These are phyloP conservation scores for Aphanomyces astaci DNA, from an alignment of 352 stramenopile genomes.

Conservation along the genomic window DNA sequence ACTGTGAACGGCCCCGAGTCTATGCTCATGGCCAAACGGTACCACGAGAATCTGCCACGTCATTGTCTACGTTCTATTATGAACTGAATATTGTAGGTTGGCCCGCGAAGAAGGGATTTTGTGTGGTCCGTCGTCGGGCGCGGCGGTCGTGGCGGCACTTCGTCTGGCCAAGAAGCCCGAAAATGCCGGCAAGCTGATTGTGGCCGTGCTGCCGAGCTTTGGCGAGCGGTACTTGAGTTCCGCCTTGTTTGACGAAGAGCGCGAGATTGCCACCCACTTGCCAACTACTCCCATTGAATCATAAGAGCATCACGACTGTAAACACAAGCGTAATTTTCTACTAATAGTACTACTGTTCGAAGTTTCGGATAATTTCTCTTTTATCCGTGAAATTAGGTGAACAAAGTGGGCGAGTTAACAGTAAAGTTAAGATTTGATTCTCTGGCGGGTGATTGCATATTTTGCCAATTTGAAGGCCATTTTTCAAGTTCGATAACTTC, in stretches of 20 bases:
- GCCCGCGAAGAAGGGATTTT: slow-evolving; percentile 81
- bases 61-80: neutral
- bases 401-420: no score
- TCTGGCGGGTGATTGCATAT: no score
- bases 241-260: slow-evolving; percentile 68
- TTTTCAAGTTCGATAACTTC: no score
- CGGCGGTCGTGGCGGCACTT: slow-evolving; percentile 76
- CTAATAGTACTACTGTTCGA: no score
- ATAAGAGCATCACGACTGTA: no score
- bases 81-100: slow-evolving; percentile 25
- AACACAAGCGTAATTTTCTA: no score
- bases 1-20: slow-evolving; percentile 69
- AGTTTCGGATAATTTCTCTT: no score
- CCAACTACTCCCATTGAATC: slow-evolving; percentile 31
- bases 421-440: no score
- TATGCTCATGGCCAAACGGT: slow-evolving; percentile 80
- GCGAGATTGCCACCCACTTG: slow-evolving; percentile 59
- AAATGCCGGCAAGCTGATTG: slow-evolving; percentile 81
- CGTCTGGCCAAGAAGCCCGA: slow-evolving; percentile 73
- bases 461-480: no score
- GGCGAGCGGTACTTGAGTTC: slow-evolving; percentile 84
- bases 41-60: neutral
- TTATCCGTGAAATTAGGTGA: no score
- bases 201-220: slow-evolving; percentile 86
- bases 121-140: slow-evolving; percentile 78